phyloP scores from a whole-genome alignment of 306 rosid species.

The Cyclanthera cordifolia region DNA sequence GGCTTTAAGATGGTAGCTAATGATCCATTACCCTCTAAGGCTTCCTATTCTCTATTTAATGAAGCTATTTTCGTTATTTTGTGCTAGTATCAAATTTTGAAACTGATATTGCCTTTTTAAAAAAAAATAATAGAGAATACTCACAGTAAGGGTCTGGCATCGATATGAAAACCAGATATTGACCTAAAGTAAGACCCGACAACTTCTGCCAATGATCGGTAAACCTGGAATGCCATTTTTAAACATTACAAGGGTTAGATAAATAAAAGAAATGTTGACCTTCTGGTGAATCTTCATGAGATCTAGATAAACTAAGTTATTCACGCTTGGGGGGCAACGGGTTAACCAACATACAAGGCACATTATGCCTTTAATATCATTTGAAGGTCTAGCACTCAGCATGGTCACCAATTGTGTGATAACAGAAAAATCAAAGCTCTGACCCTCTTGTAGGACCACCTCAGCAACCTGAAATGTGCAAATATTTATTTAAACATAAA shows the following conservation, averaged over 20 bases:
- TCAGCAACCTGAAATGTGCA: constrained; percentile 70
- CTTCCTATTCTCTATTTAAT: no score
- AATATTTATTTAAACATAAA: constrained; percentile 9
- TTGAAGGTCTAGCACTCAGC: constrained; percentile 59
- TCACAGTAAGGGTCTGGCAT: constrained; percentile 69
- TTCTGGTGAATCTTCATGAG: constrained; percentile 10
- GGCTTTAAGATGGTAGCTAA: no score
- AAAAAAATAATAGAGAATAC: constrained; percentile 25
- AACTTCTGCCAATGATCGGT: constrained; percentile 81
- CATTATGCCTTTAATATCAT: constrained; percentile 66
- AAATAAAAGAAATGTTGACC: neutral
- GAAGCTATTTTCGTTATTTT: no score
- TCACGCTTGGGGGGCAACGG: constrained; percentile 10
- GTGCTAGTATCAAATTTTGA: neutral
- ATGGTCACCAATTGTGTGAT: constrained; percentile 76
- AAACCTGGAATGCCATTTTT: constrained; percentile 44
- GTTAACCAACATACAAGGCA: constrained; percentile 53
- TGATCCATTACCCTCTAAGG: no score
- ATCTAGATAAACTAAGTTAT: constrained; percentile 25
- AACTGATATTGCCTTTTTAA: neutral
- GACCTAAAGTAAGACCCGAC: constrained; percentile 85
- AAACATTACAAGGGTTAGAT: constrained; percentile 4
- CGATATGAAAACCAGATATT: constrained; percentile 59
- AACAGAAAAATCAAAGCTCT: constrained; percentile 60
- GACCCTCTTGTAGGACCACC: constrained; percentile 76